Evolutionary conservation across 2,329 filamentous ascomycete genomes (phyloP).

Genomic region (Chaetothyriales sp.): DNA sequence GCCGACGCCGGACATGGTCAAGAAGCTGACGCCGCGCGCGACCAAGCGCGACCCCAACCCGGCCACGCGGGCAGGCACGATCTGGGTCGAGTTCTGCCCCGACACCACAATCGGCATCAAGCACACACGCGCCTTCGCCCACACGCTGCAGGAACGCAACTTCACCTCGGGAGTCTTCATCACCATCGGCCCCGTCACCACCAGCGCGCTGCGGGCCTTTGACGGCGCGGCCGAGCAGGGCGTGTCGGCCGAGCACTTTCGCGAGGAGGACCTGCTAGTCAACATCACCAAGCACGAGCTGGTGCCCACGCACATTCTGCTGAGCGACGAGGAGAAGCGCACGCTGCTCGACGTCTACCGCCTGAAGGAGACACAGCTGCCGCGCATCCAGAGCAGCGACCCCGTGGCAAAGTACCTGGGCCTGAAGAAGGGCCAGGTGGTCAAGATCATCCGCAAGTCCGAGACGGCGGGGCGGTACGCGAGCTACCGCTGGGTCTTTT

Average conservation of each 20-base stretch:
- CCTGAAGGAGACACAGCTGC: conserved; percentile 93
- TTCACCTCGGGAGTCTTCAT: conserved; percentile 88
- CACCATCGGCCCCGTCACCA: conserved; percentile 66
- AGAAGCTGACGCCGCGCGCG: conserved; percentile 63
- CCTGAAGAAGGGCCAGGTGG: conserved; percentile 79
- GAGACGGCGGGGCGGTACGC: conserved; percentile 95
- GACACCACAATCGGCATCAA: conserved; percentile 75
- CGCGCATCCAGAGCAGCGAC: conserved; percentile 79
- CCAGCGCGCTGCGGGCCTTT: conserved; percentile 77
- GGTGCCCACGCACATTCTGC: conserved; percentile 81
- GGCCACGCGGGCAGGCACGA: conserved; percentile 62
- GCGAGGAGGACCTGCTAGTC: conserved; percentile 88
- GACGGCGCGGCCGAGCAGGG: conserved; percentile 34
- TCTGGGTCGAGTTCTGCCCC: conserved; percentile 85
- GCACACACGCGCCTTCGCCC: conserved; percentile 80
- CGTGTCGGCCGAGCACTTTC: conserved; percentile 76
- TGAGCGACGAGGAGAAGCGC: conserved; percentile 79
- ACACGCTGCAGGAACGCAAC: conserved; percentile 63
- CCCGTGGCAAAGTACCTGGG: conserved; percentile 88
- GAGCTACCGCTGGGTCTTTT: conserved; percentile 63
- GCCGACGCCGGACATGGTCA: conserved; percentile 70
- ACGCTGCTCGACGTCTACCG: conserved; percentile 79
- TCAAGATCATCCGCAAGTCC: conserved; percentile 93
- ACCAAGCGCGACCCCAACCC: conserved; percentile 58
- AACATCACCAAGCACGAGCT: conserved; percentile 98